Conservation (phyloP, 2,329 filamentous ascomycete genomes). For the Rhexocercosporidium sp. region DNA sequence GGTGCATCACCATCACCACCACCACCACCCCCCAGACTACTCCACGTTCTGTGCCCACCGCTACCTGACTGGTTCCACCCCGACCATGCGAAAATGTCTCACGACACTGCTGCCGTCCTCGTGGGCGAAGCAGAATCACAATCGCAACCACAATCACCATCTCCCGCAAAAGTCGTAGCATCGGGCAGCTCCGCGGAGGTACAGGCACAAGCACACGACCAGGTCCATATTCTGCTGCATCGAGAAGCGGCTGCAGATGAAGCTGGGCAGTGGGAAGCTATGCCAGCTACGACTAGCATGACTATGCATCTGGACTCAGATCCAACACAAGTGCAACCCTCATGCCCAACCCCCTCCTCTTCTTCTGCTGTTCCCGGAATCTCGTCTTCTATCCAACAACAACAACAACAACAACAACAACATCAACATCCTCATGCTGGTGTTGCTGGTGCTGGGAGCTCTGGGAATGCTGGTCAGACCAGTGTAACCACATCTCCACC, state of each 20-base stretch:
- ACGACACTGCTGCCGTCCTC: conserved; percentile 24
- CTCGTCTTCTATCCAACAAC: conserved; percentile 1
- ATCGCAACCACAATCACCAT: neutral
- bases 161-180: conserved; percentile 4
- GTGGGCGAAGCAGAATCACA: conserved; percentile 25
- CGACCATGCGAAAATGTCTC: conserved; percentile 35
- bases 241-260: neutral
- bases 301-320: conserved; percentile 27
- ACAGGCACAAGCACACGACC: conserved; percentile 23
- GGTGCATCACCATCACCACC: neutral
- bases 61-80: neutral
- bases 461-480: neutral
- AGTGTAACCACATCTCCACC: conserved; percentile 20
- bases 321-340: conserved; percentile 16
- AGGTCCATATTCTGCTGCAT: conserved; percentile 13
- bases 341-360: conserved; percentile 7
- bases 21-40: neutral
- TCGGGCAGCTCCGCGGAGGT: conserved; percentile 10
- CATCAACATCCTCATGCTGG: conserved; percentile 5
- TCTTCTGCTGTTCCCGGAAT: neutral
- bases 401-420: too few species aligned
- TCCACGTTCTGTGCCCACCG: neutral
- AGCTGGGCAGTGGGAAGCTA: conserved; percentile 12
- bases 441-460: neutral
- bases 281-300: conserved; percentile 14